Evolutionary conservation across 2,329 filamentous ascomycete genomes (phyloP), one percentile per base, ranked within the genome.

Genomic region (Huntiella bhutanensis): DNA sequence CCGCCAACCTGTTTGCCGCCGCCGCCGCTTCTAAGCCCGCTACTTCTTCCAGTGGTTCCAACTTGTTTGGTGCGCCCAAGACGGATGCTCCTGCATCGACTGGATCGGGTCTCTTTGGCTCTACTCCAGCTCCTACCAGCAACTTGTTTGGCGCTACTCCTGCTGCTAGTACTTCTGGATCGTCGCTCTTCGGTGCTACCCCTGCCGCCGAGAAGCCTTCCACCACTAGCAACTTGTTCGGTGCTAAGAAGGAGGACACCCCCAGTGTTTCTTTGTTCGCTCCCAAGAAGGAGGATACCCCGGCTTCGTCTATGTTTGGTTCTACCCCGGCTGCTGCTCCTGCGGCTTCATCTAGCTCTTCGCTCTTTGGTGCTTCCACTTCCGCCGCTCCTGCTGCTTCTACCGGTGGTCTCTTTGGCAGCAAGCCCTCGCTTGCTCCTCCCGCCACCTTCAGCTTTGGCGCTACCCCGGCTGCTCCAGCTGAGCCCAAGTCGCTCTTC

Each of bases 71-170:
- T 22, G 43, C 50, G 32, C 51, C 49, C 37, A 57, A 60, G 48
- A 36, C 54, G 34, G 46, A 54, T 13, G 56, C 58, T 13, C 37
- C 49, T 4, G 33, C 47, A 6, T 45, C 53, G 3, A 39, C 53
- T 11, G 22, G 61, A 3, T 54, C 56, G 16, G 62, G 55, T 10
- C 45, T 66, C n/a, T 68, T 68, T 51, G 65, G 63, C 15, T 56
- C 53, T 34, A 62, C 62, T 47, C 54, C 59, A 19, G 58, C 61
- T 11, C 5, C 57, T 10, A 17, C 19, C 10, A 43, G 57, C 1
- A 28, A 28, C 7, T 53, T 64, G 4, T 65, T 65, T 35, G 59
- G 60, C 7, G 52, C 55, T 2, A 61, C 61, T 45, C 51, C 59
- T 34, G 42, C 54, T 5, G 58, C 49, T 16, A 51, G 47, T 34